A percentile compares a stretch with the other conserved stretches of the same genome.
Evolutionary conservation across 306 rosid genomes (phyloP).

Genomic region (Cucumis cinereus): DNA sequence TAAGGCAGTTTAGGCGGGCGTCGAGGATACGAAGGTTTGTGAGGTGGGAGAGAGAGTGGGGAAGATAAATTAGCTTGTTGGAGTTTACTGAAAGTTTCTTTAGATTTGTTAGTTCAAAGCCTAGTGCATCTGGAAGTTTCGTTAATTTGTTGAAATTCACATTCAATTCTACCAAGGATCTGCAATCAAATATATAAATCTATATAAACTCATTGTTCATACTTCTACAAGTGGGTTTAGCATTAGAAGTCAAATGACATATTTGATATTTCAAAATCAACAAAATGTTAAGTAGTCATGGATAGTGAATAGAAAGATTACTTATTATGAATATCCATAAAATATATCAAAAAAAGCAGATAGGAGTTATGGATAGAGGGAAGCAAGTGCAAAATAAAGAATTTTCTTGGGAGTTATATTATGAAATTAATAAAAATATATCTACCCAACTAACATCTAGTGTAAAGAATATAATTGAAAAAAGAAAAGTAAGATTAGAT

Average conservation of each 20-base stretch:
- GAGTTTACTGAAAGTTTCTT: slow-evolving; percentile 68
- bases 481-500: neutral
- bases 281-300: no score
- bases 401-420: neutral
- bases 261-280: neutral
- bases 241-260: neutral
- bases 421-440: neutral
- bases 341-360: neutral
- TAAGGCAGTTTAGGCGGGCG: slow-evolving; percentile 63
- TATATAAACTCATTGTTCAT: neutral
- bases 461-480: neutral
- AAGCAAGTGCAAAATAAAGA: neutral
- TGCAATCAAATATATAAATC: neutral
- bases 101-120: slow-evolving; percentile 46
- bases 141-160: slow-evolving; percentile 77
- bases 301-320: no score
- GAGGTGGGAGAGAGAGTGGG: slow-evolving; percentile 47
- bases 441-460: neutral
- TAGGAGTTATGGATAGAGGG: neutral
- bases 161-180: slow-evolving; percentile 67
- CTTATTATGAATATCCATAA: no score
- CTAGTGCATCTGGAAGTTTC: slow-evolving; percentile 50
- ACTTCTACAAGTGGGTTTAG: neutral
- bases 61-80: slow-evolving; percentile 56
- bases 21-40: slow-evolving; percentile 44